Evolutionary conservation across 1,139 yeast species (phyloP).

Genomic region (Saccharomyces uvarum): DNA sequence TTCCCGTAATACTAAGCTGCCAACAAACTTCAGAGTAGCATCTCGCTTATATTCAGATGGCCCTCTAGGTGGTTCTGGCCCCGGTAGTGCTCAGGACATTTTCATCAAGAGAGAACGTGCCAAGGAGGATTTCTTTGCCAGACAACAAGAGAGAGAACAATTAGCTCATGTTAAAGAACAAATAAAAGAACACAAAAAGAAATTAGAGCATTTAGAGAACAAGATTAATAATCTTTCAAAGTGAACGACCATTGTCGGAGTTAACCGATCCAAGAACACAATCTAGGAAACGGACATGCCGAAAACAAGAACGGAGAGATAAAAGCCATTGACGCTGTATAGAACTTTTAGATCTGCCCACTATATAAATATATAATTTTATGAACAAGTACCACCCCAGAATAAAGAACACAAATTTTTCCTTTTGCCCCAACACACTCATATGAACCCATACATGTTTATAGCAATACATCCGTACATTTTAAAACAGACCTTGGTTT

Average conservation of each 20-base stretch:
- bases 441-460: not conserved
- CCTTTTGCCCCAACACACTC: not conserved
- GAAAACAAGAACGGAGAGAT: not conserved
- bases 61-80: slow-evolving; percentile 44
- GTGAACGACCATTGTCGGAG: not conserved
- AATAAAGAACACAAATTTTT: not conserved
- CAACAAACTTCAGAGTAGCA: slow-evolving; percentile 21
- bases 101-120: slow-evolving; percentile 65
- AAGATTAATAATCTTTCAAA: slow-evolving; percentile 25
- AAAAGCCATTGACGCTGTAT: not conserved
- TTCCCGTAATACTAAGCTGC: slow-evolving; percentile 14
- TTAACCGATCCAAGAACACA: not conserved
- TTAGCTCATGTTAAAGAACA: slow-evolving; percentile 46
- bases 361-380: not conserved
- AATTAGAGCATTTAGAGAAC: slow-evolving; percentile 33
- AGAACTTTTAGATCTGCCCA: not conserved
- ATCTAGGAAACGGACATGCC: not conserved
- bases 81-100: slow-evolving; percentile 43
- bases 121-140: slow-evolving; percentile 56
- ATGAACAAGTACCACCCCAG: not conserved
- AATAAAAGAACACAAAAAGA: slow-evolving; percentile 44
- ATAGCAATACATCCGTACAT: not conserved
- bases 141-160: slow-evolving; percentile 57
- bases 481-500: not conserved
- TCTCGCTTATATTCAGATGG: slow-evolving; percentile 46